phyloP scores from a whole-genome alignment of 148 eudicot genomes.

The Vaccinium vitisidaea region DNA sequence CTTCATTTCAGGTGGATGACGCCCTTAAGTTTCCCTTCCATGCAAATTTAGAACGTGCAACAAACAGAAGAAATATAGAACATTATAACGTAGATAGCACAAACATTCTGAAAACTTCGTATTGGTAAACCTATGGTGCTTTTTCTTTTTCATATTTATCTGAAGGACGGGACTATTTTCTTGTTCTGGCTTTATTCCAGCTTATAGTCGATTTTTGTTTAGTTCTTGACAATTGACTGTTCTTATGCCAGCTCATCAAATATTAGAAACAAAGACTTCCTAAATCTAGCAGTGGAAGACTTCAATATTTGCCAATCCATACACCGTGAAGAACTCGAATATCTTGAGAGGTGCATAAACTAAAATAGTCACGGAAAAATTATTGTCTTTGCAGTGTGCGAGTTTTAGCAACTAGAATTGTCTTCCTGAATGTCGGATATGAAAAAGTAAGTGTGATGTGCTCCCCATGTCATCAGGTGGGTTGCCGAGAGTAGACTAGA shows the following conservation, averaged over 20 bases:
- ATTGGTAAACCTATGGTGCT: conserved; percentile 34
- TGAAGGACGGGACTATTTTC: no score
- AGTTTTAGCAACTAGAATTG: background rate
- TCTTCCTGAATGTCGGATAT: background rate
- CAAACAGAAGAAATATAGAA: conserved; percentile 51
- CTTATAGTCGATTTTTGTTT: background rate
- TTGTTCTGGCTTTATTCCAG: background rate
- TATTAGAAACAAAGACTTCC: conserved; percentile 43
- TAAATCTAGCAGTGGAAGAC: conserved; percentile 67
- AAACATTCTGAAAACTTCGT: conserved; percentile 59
- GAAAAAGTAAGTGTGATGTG: background rate
- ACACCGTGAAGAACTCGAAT: conserved; percentile 58
- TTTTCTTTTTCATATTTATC: background rate
- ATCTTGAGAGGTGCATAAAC: conserved; percentile 61
- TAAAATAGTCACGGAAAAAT: background rate
- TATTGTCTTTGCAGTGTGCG: background rate
- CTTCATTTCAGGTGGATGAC: conserved; percentile 54
- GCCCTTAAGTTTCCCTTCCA: conserved; percentile 60
- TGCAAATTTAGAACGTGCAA: conserved; percentile 60
- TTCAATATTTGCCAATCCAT: conserved; percentile 66
- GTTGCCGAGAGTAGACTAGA: conserved; percentile 62
- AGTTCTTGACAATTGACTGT: background rate
- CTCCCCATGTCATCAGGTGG: conserved; percentile 55
- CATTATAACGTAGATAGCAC: conserved; percentile 41
- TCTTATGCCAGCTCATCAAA: conserved; percentile 43